Conservation (phyloP, 1,139 yeast species). For the Pichia sp. region DNA sequence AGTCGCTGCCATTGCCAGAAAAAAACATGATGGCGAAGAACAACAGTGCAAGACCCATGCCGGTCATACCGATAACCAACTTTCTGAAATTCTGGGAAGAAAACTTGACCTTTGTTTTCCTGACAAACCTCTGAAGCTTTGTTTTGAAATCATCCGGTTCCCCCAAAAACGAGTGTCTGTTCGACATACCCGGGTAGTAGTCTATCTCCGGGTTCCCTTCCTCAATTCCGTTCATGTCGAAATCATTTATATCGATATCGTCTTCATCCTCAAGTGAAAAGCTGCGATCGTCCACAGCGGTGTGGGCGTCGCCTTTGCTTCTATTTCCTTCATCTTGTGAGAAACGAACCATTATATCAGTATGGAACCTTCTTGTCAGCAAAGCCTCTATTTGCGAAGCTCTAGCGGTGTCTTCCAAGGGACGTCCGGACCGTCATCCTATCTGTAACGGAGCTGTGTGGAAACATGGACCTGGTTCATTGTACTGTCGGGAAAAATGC, state of each 20-base stretch:
- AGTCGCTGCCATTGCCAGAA: conserved; percentile 13
- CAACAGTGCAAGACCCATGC: background rate
- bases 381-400: too few relatives aligned
- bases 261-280: conserved; percentile 9
- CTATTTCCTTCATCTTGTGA: background rate
- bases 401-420: too few relatives aligned
- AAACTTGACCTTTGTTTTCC: background rate
- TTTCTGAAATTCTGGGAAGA: conserved; percentile 9
- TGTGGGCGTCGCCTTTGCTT: background rate
- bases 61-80: conserved; percentile 10
- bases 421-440: too few relatives aligned
- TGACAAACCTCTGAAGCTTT: background rate
- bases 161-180: conserved; percentile 12
- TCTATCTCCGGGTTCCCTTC: conserved; percentile 11
- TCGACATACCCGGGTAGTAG: conserved; percentile 15
- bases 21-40: conserved; percentile 16
- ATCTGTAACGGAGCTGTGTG: too few relatives aligned
- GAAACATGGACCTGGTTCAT: too few relatives aligned
- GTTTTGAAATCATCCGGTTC: conserved; percentile 9
- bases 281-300: background rate
- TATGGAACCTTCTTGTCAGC: too few relatives aligned
- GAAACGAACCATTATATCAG: background rate
- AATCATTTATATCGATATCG: background rate
- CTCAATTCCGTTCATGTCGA: conserved; percentile 7
- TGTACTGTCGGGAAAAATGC: background rate